These are phyloP conservation scores for Colletotrichum tabaci DNA, from an alignment of 2,329 filamentous ascomycete genomes.

Conservation along the genomic window DNA sequence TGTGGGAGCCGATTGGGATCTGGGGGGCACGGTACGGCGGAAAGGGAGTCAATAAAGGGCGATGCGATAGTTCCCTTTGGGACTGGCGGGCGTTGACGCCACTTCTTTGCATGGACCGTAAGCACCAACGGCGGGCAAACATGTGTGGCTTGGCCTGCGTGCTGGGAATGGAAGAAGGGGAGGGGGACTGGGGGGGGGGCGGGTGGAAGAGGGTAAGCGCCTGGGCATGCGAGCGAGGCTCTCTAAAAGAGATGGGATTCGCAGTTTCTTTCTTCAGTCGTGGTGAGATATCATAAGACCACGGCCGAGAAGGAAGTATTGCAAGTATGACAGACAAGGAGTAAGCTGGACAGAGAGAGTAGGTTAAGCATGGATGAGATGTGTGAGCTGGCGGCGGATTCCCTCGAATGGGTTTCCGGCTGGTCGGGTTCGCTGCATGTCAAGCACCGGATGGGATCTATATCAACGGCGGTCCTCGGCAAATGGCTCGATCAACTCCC, in stretches of 20 bases:
- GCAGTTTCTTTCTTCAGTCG: background rate
- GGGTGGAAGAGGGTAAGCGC: background rate
- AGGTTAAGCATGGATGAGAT: conserved; percentile 12
- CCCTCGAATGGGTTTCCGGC: conserved; percentile 14
- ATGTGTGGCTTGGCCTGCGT: background rate
- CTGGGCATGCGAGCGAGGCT: background rate
- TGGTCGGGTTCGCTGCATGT: background rate
- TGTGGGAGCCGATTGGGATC: background rate
- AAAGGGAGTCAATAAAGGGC: background rate
- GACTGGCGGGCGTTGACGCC: background rate
- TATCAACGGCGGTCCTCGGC: background rate
- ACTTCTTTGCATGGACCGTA: background rate
- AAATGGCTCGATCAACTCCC: background rate
- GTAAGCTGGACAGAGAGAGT: too few relatives aligned
- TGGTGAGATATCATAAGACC: background rate
- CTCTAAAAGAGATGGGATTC: background rate
- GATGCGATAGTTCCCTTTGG: background rate
- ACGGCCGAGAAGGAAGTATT: background rate
- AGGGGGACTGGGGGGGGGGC: too few relatives aligned
- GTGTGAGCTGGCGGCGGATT: conserved; percentile 12
- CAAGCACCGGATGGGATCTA: background rate
- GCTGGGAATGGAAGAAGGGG: background rate
- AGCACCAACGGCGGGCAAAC: background rate
- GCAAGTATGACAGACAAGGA: background rate
- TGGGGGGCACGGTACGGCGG: background rate